phyloP scores from a whole-genome alignment of 169 alveolate genomes.

The Plasmodium relictum region DNA sequence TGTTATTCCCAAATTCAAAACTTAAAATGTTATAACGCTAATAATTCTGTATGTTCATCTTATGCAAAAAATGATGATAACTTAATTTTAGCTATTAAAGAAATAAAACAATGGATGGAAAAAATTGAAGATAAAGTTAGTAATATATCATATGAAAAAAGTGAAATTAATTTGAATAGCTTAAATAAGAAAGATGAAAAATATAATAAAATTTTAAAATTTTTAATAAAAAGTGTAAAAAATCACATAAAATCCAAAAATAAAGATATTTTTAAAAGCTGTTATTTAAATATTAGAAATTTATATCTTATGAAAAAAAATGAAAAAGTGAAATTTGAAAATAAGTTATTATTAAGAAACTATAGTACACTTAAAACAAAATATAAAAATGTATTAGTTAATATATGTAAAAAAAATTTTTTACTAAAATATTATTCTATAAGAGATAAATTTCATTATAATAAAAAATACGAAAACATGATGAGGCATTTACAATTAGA shows the following conservation, averaged over 20 bases:
- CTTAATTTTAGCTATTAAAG: constrained; percentile 45
- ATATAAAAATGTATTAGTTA: constrained; percentile 55
- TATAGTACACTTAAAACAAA: constrained; percentile 17
- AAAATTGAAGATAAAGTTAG: constrained; percentile 68
- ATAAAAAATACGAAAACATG: constrained; percentile 65
- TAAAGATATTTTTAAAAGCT: constrained; percentile 26
- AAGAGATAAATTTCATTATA: constrained; percentile 38
- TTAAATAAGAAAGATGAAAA: neutral
- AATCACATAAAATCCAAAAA: constrained; percentile 46
- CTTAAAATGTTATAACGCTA: constrained; percentile 24
- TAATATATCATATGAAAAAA: constrained; percentile 42
- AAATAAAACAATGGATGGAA: constrained; percentile 73
- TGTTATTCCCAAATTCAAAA: constrained; percentile 24
- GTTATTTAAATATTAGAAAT: constrained; percentile 57
- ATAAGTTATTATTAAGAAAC: constrained; percentile 36
- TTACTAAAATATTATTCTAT: constrained; percentile 44
- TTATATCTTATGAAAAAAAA: constrained; percentile 48
- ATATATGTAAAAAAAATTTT: constrained; percentile 37
- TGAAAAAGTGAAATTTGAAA: constrained; percentile 59
- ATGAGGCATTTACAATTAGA: constrained; percentile 66
- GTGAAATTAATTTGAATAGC: constrained; percentile 7
- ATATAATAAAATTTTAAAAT: constrained; percentile 35
- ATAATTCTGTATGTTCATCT: constrained; percentile 51
- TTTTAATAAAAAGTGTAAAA: constrained; percentile 43
- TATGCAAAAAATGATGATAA: constrained; percentile 35